Evolutionary conservation across 495 filamentous ascomycete species (phyloP).

Genomic region (Sordaria brevicollis): DNA sequence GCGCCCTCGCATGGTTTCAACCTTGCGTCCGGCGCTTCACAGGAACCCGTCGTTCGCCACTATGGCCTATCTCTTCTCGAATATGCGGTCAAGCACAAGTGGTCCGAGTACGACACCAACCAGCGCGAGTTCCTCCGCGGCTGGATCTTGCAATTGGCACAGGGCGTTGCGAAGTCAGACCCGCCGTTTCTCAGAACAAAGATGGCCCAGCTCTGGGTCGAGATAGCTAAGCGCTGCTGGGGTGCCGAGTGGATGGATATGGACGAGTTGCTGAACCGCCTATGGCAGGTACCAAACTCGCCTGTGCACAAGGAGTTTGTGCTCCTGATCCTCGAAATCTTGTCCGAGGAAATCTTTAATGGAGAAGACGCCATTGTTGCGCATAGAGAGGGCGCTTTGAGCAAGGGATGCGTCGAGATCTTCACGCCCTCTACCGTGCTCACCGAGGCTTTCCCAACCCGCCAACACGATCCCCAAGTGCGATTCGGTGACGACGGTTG

Average conservation of each 20-base stretch:
- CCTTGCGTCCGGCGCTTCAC: slow-evolving; percentile 60
- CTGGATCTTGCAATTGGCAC: slow-evolving; percentile 72
- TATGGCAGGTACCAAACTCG: slow-evolving; percentile 60
- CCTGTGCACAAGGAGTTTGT: slow-evolving; percentile 71
- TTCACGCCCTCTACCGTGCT: slow-evolving; percentile 75
- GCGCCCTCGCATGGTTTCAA: slow-evolving; percentile 80
- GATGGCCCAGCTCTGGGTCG: slow-evolving; percentile 89
- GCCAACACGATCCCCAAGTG: slow-evolving; percentile 48
- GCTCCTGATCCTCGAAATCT: slow-evolving; percentile 73
- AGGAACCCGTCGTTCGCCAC: slow-evolving; percentile 75
- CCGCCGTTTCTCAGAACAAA: slow-evolving; percentile 84
- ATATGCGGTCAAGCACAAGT: slow-evolving; percentile 72
- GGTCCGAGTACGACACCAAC: slow-evolving; percentile 55
- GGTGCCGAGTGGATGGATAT: slow-evolving; percentile 85
- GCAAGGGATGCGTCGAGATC: slow-evolving; percentile 82
- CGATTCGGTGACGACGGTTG: slow-evolving; percentile 77
- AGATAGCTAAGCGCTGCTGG: slow-evolving; percentile 90
- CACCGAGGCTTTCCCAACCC: slow-evolving; percentile 57
- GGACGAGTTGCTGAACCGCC: slow-evolving; percentile 69
- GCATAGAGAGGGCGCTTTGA: slow-evolving; percentile 70
- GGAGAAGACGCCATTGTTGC: slow-evolving; percentile 78
- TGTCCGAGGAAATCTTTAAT: slow-evolving; percentile 85
- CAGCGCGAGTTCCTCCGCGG: slow-evolving; percentile 54
- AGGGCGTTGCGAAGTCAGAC: slow-evolving; percentile 59
- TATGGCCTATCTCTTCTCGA: slow-evolving; percentile 90